These are phyloP conservation scores for Rhizophora mangle DNA, from an alignment of 345 rosid species.

Conservation along the genomic window DNA sequence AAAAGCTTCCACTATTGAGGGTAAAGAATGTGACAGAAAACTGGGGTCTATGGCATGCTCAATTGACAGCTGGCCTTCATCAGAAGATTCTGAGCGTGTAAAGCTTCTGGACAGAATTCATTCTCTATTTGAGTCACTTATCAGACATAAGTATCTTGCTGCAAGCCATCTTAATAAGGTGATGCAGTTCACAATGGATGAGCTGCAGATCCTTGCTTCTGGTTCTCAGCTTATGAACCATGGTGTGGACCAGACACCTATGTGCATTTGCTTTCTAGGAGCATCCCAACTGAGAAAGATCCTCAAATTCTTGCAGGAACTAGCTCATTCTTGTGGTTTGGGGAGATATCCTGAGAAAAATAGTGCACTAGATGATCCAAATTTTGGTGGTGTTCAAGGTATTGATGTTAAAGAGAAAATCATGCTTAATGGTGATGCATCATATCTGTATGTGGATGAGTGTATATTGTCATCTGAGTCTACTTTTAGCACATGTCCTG, in stretches of 20 bases:
- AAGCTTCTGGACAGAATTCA: constrained; percentile 77
- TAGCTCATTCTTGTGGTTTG: constrained; percentile 72
- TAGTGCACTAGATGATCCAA: constrained; percentile 43
- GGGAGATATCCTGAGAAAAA: constrained; percentile 63
- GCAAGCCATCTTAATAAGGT: constrained; percentile 77
- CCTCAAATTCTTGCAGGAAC: constrained; percentile 81
- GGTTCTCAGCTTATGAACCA: constrained; percentile 60
- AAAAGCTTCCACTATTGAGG: constrained; percentile 25
- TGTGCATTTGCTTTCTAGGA: constrained; percentile 81
- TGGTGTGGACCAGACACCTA: constrained; percentile 61
- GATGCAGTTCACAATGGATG: constrained; percentile 64
- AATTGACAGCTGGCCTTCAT: constrained; percentile 62
- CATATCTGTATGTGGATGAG: constrained; percentile 63
- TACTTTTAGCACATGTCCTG: constrained; percentile 20
- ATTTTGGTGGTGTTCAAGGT: constrained; percentile 24
- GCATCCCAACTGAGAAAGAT: constrained; percentile 74
- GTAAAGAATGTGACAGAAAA: constrained; percentile 42
- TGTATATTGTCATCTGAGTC: constrained; percentile 37
- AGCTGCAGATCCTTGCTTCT: constrained; percentile 63
- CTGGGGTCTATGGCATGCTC: constrained; percentile 32
- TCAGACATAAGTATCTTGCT: constrained; percentile 73
- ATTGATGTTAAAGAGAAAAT: constrained; percentile 58
- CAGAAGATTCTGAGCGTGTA: constrained; percentile 68
- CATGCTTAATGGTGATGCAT: constrained; percentile 54
- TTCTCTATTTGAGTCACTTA: constrained; percentile 62